Evolutionary conservation across 371 early-diverging fungal genomes (phyloP).

Genomic region (Syncephalastrum sp.): DNA sequence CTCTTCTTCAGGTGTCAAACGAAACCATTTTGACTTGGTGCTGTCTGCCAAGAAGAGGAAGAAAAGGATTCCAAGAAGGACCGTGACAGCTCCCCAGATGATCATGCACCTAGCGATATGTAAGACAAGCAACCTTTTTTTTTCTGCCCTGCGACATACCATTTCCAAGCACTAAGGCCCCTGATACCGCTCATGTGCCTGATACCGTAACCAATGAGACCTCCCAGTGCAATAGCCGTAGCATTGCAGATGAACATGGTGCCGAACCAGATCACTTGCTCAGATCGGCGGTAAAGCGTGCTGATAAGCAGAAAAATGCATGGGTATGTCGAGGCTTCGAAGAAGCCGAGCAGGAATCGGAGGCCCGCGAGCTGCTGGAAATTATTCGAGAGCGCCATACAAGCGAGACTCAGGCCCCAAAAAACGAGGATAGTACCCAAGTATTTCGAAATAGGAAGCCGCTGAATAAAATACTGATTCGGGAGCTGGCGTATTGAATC

Average conservation of each 20-base stretch:
- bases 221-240: conserved; percentile 19
- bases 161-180: conserved; percentile 19
- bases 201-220: conserved; percentile 33
- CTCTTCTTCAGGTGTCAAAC: conserved; percentile 34
- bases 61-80: conserved; percentile 25
- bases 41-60: conserved; percentile 41
- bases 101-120: conserved; percentile 34
- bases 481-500: conserved; percentile 17
- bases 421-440: conserved; percentile 21
- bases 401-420: conserved; percentile 27
- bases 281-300: conserved; percentile 33
- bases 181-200: conserved; percentile 16
- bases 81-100: conserved; percentile 29
- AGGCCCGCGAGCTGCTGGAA: conserved; percentile 33
- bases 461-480: conserved; percentile 32
- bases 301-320: conserved; percentile 32
- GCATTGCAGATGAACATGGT: conserved; percentile 33
- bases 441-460: conserved; percentile 29
- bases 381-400: conserved; percentile 18
- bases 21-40: conserved; percentile 30
- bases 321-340: conserved; percentile 35
- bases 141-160: conserved; percentile 7
- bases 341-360: conserved; percentile 36
- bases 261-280: conserved; percentile 30
- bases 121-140: neutral